Evolutionary conservation across 441 rosid genomes (phyloP), one percentile per base, ranked within the genome.

Genomic region (Breynia disticha): DNA sequence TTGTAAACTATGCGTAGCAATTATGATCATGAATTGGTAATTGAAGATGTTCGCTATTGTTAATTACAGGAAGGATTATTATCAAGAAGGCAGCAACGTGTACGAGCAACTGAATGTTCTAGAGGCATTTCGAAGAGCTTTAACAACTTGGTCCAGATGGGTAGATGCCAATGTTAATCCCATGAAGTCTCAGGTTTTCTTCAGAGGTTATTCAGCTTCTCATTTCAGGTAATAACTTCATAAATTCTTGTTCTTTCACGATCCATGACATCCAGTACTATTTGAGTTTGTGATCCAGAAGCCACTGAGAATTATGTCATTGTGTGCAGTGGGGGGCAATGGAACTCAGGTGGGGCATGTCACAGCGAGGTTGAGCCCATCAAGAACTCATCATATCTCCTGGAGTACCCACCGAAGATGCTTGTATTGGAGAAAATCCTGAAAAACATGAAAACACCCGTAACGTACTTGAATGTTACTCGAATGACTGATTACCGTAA

Each of bases 261-360:
- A 28, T 28, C 35, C 35, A 28, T 28, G 1, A 0, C 8, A 28
- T 28, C 35, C 0, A 28, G 8, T 28, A 28, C 7, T 28, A 28
- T 28, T 28, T 9, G 8, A 28, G 35, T 28, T 28, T 4, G 35
- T 28, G 35, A 28, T 28, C 35, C 7, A 28, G 35, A 28, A 28
- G 35, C 8, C 3, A 28, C 8, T 28, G 35, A 28, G 8, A 28
- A 28, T 28, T 9, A 28, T 28, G 35, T 28, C 35, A 1, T 28
- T 1, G 35, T 28, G 2, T 67, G 54, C 73, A 91, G 98, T 0
- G 98, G 98, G 0, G 98, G 98, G 46, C 98, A 91, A 48, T 91
- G 98, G 98, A 91, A 91, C 58, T 87, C 98, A 0, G 95, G 98
- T 2, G 98, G 98, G 2, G 87, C 82, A 0, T 91, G 97, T 21